phyloP scores from a whole-genome alignment of 208 protist species.

The Crithidia fasciculata region DNA sequence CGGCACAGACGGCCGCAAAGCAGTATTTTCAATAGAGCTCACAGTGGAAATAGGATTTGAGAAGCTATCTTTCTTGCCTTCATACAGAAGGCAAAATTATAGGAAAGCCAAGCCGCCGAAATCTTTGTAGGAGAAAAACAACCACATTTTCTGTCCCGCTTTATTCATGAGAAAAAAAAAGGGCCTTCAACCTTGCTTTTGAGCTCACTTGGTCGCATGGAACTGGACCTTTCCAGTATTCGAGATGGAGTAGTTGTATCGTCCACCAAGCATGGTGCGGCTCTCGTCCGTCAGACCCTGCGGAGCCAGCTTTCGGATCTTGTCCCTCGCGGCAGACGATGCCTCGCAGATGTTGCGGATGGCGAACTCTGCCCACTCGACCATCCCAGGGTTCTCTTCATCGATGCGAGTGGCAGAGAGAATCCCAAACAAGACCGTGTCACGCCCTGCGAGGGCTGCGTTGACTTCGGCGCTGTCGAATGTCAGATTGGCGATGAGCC shows the following conservation, averaged over 20 bases:
- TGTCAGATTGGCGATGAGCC: conserved; percentile 77
- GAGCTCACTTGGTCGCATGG: conserved; percentile 10
- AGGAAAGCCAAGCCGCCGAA: neutral
- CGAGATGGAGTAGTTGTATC: conserved; percentile 47
- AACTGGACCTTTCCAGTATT: conserved; percentile 44
- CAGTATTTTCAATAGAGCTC: no score
- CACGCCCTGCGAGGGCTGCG: conserved; percentile 41
- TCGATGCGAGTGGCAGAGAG: conserved; percentile 82
- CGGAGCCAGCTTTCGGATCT: conserved; percentile 60
- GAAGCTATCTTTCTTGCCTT: no score
- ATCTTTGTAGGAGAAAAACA: neutral
- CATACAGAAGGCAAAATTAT: neutral
- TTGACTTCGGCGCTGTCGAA: conserved; percentile 50
- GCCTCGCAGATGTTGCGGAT: conserved; percentile 85
- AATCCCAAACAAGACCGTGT: conserved; percentile 55
- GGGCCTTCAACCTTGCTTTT: neutral
- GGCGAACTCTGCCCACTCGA: conserved; percentile 88
- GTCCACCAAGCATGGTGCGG: conserved; percentile 46
- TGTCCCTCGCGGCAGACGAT: conserved; percentile 55
- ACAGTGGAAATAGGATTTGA: no score
- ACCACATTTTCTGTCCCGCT: neutral
- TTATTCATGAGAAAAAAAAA: conserved; percentile 3
- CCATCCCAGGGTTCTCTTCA: conserved; percentile 89
- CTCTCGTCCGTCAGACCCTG: conserved; percentile 57
- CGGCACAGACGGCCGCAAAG: no score